These are phyloP conservation scores for Mortierella sp. DNA, from an alignment of 371 early-diverging fungal genomes.

Conservation along the genomic window DNA sequence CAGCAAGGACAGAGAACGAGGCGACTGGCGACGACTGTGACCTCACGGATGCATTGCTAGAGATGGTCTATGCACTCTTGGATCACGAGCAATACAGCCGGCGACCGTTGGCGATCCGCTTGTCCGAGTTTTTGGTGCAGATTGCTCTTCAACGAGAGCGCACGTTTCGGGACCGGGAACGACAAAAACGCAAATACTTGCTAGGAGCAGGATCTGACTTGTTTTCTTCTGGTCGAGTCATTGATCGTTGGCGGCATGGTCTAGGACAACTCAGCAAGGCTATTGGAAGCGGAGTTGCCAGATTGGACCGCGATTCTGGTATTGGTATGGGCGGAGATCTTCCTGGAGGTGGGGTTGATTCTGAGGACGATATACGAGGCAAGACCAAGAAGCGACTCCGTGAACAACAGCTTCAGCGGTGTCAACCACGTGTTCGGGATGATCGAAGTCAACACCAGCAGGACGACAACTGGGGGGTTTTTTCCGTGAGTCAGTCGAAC, in stretches of 20 bases:
- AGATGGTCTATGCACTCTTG: slow-evolving; percentile 4
- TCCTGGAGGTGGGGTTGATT: background rate
- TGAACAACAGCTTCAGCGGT: background rate
- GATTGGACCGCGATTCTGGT: background rate
- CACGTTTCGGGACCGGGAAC: background rate
- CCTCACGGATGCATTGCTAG: background rate
- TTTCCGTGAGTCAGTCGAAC: background rate
- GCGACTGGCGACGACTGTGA: background rate
- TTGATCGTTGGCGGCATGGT: background rate
- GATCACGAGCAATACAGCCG: background rate
- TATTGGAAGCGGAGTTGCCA: background rate
- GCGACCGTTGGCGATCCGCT: background rate
- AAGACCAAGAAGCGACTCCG: background rate
- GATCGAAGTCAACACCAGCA: background rate
- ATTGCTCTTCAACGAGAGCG: background rate
- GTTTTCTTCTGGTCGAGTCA: background rate
- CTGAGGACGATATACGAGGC: background rate
- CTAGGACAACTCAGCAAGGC: background rate
- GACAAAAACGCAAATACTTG: background rate
- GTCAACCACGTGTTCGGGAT: background rate
- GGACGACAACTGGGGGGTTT: background rate
- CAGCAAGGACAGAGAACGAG: background rate
- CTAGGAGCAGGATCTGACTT: background rate
- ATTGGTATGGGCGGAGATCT: background rate
- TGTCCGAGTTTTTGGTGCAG: background rate